Percentiles rank a stretch among this genome's conserved stretches.
Conservation (phyloP, 331 rosid species). For the Spiraea crenata region DNA sequence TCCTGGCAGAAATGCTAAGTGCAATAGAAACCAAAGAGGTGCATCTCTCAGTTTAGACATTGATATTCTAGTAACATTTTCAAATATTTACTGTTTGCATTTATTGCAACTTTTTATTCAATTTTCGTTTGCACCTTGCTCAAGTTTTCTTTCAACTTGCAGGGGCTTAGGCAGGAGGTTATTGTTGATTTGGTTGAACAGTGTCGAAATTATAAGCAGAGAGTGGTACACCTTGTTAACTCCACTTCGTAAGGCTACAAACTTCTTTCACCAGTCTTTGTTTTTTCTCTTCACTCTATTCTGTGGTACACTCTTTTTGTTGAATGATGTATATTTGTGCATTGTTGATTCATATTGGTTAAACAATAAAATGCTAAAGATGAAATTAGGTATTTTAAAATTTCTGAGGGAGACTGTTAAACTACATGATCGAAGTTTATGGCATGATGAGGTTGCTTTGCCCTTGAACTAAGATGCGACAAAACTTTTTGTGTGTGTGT, state of each 20-base stretch:
- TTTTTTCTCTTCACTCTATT: not conserved
- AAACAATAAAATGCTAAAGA: not conserved
- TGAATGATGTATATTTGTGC: not conserved
- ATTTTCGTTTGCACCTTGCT: slow-evolving; percentile 11
- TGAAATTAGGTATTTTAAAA: not conserved
- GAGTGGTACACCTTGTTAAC: slow-evolving; percentile 97
- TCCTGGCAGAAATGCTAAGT: slow-evolving; percentile 87
- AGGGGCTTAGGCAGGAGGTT: slow-evolving; percentile 96
- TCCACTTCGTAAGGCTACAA: slow-evolving; percentile 75
- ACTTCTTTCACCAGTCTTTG: slow-evolving; percentile 12
- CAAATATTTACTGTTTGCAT: not conserved
- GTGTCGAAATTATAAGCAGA: slow-evolving; percentile 87
- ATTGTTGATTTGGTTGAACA: slow-evolving; percentile 91
- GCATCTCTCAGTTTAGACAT: slow-evolving; percentile 13
- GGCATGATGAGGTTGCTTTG: not conserved
- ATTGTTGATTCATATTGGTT: not conserved
- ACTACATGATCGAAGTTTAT: not conserved
- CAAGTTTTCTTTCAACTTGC: slow-evolving; percentile 30
- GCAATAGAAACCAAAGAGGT: slow-evolving; percentile 94
- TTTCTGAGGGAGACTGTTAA: not conserved
- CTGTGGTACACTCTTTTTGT: not conserved
- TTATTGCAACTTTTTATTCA: not conserved
- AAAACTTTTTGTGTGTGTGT: too few species aligned
- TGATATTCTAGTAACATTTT: not conserved
- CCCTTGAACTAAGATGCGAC: too few species aligned